These are phyloP conservation scores for Hepatocystis sp. DNA, from an alignment of 169 alveolate species.

Conservation along the genomic window DNA sequence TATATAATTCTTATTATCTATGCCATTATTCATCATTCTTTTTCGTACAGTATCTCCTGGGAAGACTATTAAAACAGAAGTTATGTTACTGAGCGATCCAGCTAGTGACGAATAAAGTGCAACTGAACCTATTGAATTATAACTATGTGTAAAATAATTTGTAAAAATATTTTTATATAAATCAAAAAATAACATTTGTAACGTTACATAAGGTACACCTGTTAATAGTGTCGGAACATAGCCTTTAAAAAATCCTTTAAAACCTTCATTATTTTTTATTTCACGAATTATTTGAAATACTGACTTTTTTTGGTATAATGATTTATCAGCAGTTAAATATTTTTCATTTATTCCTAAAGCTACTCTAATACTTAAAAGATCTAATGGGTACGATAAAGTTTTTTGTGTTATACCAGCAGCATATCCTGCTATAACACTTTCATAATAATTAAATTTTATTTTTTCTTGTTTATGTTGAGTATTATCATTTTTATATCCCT, in stretches of 20 bases:
- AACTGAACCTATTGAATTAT: slow-evolving; percentile 18
- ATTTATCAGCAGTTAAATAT: slow-evolving; percentile 72
- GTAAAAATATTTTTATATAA: slow-evolving; percentile 77
- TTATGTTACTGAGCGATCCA: slow-evolving; percentile 78
- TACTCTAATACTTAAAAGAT: slow-evolving; percentile 88
- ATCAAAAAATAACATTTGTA: slow-evolving; percentile 89
- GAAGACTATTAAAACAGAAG: slow-evolving; percentile 78
- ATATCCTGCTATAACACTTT: slow-evolving; percentile 87
- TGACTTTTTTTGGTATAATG: slow-evolving; percentile 23
- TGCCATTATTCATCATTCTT: slow-evolving; percentile 91
- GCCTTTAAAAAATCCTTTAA: slow-evolving; percentile 89
- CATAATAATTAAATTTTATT: slow-evolving; percentile 48
- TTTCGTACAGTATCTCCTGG: slow-evolving; percentile 91
- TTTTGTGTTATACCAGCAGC: slow-evolving; percentile 89
- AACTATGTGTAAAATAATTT: slow-evolving; percentile 21
- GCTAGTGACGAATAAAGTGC: slow-evolving; percentile 56
- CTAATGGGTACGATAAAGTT: slow-evolving; percentile 88
- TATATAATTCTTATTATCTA: slow-evolving; percentile 83
- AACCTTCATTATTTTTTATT: slow-evolving; percentile 87
- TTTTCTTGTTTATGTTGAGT: neutral
- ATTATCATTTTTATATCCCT: slow-evolving; percentile 16
- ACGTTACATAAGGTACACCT: slow-evolving; percentile 91
- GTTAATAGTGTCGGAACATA: slow-evolving; percentile 85
- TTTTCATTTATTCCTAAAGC: slow-evolving; percentile 89
- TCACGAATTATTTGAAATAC: slow-evolving; percentile 68